Conservation (phyloP, 1,284 basidiomycete species). For the Cystobasidium pallidum region DNA sequence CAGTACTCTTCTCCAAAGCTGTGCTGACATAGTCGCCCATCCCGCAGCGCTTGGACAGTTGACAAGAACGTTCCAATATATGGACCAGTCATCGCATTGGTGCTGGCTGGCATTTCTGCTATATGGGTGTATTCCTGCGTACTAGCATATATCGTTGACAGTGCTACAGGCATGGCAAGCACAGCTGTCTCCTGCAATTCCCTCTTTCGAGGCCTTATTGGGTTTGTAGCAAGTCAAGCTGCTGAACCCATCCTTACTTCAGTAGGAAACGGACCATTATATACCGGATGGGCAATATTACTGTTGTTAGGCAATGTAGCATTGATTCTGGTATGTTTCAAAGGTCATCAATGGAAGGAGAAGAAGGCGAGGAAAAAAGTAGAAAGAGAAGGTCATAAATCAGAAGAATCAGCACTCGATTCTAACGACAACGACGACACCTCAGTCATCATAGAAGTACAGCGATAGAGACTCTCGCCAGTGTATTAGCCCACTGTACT, state of each 20-base stretch:
- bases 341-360: constrained; percentile 25
- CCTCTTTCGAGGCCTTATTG: constrained; percentile 64
- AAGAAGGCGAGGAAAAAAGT: constrained; percentile 8
- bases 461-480: constrained; percentile 5
- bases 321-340: constrained; percentile 16
- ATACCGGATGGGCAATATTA: constrained; percentile 43
- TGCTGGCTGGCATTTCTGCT: constrained; percentile 48
- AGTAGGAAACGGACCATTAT: constrained; percentile 49
- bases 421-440: neutral
- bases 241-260: constrained; percentile 46
- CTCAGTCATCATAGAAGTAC: constrained; percentile 19
- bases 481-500: too few relatives aligned
- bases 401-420: neutral
- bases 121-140: constrained; percentile 71
- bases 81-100: constrained; percentile 37
- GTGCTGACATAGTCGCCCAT: neutral
- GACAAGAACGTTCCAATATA: constrained; percentile 46
- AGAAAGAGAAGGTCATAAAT: constrained; percentile 5
- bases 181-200: constrained; percentile 71
- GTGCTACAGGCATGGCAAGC: constrained; percentile 72
- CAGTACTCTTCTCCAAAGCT: neutral
- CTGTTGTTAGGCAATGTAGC: constrained; percentile 11
- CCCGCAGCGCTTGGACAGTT: constrained; percentile 37
- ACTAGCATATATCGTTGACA: constrained; percentile 68
- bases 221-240: constrained; percentile 39